Evolutionary conservation across 78 protist species (phyloP).

Genomic region (Dictyostelium intermedium): DNA sequence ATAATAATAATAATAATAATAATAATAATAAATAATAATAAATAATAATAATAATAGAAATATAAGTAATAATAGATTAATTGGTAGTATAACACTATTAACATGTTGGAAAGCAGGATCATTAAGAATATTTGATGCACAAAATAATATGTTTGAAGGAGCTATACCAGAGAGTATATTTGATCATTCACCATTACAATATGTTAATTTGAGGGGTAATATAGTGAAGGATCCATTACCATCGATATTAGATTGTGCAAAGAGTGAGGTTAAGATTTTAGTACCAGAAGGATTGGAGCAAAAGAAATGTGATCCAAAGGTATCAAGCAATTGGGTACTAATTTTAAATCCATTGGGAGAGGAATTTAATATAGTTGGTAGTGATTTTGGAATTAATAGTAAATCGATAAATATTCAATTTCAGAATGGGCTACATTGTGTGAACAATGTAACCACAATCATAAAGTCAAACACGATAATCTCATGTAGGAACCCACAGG

Average conservation of each 20-base stretch:
- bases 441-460: background rate
- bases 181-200: slow-evolving; percentile 7
- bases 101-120: slow-evolving; percentile 36
- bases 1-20: no score
- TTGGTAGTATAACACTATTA: slow-evolving; percentile 2
- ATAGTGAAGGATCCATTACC: background rate
- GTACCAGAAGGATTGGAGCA: background rate
- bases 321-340: background rate
- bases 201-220: background rate
- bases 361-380: background rate
- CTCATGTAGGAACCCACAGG: background rate
- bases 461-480: background rate
- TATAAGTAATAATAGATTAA: slow-evolving; percentile 33
- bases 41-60: background rate
- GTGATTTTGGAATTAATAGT: slow-evolving; percentile 17
- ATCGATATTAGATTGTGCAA: background rate
- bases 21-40: no score
- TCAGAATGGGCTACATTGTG: background rate
- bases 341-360: background rate
- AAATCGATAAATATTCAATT: background rate
- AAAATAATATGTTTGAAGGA: slow-evolving; percentile 5
- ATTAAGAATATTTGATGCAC: background rate
- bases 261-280: background rate
- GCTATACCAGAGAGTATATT: background rate
- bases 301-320: background rate